Base-by-base conservation (phyloP, 192 early-diverging fungal species). In the Rhizophagus sp. region DNA sequence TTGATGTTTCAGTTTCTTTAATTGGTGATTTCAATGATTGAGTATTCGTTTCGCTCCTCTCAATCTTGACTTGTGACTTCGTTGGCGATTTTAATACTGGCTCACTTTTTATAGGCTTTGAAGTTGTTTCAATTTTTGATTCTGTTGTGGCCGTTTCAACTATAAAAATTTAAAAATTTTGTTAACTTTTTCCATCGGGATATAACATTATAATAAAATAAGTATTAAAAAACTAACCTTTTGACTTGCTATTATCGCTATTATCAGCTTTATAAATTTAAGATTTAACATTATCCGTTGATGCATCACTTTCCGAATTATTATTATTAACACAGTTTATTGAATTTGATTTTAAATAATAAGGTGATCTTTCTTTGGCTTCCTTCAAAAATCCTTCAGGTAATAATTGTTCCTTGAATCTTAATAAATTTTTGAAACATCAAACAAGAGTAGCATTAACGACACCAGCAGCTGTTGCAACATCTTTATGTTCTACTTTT, bases 361-460 rank as follows among this genome's bases (percentile, higher is more conserved):
- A 11, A 13, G 75, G 75, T 19, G 62, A 66, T 13, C 75, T 61
- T 4, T 10, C 39, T 71, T 62, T 71, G 9, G 86, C 84, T 24
- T 81, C 82, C 50, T 49, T 49, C 69, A 85, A 66, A 65, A 87
- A 87, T 44, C 81, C 84, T 34, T 68, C 36, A 9, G 86, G 86
- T 17, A 87, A 79, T 36, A 87, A 62, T 19, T 69, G 66, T 11
- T 85, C 86, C 13, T 77, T 81, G 50, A 79, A 83, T 0, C 82
- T 81, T 27, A 80, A 82, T 78, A 91, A 69, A 34, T 84, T 87
- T 52, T 87, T 87, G 75, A 87, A 89, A 62, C 90, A 89, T 4
- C 91, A 87, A 47, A 88, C 85, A 61, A 92, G 72, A 10, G 91
- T 92, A 5, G 91, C 90, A 74, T 87, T 88, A 3, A 90, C 91